Percentiles rank a stretch among this genome's conserved stretches.
Conservation (phyloP, 2,329 filamentous ascomycete species). For the Microsporum audouinii region DNA sequence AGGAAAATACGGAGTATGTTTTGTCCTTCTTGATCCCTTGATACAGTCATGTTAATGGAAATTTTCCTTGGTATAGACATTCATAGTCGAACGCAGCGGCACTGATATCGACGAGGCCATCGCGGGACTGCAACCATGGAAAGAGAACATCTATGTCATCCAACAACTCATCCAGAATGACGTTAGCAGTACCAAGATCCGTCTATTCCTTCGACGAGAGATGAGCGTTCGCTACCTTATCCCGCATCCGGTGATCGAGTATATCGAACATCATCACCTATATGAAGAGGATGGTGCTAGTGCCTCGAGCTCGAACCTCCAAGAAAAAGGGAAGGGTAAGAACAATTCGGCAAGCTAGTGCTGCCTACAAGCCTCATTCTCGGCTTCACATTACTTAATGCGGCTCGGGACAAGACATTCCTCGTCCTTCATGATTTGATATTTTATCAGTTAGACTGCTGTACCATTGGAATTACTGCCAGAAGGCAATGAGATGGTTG, state of each 20-base stretch:
- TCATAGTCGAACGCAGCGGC: slow-evolving; percentile 77
- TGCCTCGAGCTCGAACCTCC: neutral
- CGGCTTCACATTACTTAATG: neutral
- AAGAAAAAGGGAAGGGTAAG: slow-evolving; percentile 4
- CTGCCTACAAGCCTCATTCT: neutral
- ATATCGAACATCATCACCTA: slow-evolving; percentile 56
- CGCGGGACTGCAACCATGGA: slow-evolving; percentile 67
- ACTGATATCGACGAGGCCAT: slow-evolving; percentile 83
- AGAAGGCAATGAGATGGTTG: neutral
- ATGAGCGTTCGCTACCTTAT: slow-evolving; percentile 73
- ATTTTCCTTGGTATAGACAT: slow-evolving; percentile 37
- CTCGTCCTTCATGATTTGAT: neutral
- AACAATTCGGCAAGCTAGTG: neutral
- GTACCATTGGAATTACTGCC: neutral
- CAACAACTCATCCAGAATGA: slow-evolving; percentile 81
- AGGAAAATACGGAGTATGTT: slow-evolving; percentile 55
- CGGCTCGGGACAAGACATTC: neutral
- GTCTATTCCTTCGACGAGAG: slow-evolving; percentile 64
- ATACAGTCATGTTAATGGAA: neutral
- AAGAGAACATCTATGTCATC: slow-evolving; percentile 78
- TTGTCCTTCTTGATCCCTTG: neutral
- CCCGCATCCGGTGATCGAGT: slow-evolving; percentile 61
- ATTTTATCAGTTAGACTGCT: neutral
- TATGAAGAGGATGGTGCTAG: slow-evolving; percentile 43
- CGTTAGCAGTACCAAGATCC: slow-evolving; percentile 70